Evolutionary conservation across 495 filamentous ascomycete genomes (phyloP).

Genomic region (Lepidopterella palustris): DNA sequence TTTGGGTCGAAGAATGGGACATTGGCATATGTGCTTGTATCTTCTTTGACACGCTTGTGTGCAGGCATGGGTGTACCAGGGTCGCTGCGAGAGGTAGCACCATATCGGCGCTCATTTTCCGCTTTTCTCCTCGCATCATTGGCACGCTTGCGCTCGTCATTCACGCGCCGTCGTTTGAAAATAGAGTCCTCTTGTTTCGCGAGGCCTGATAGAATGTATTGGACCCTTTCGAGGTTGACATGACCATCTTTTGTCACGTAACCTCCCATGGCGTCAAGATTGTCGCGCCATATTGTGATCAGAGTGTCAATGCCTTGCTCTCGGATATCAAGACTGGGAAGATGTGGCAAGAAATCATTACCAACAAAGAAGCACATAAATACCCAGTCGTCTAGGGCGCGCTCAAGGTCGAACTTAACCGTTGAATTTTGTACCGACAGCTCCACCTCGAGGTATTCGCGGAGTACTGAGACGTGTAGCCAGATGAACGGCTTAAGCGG

Average conservation of each 20-base stretch:
- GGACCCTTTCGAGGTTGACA: conserved; percentile 78
- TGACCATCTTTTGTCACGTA: conserved; percentile 93
- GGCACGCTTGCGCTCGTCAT: conserved; percentile 73
- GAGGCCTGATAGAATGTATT: conserved; percentile 80
- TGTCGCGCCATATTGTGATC: conserved; percentile 92
- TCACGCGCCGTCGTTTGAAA: conserved; percentile 74
- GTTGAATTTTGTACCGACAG: conserved; percentile 73
- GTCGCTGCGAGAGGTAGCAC: background rate
- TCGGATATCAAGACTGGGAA: conserved; percentile 92
- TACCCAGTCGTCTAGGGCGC: conserved; percentile 98
- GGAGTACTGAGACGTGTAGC: conserved; percentile 85
- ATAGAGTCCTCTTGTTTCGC: conserved; percentile 95
- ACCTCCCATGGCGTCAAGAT: conserved; percentile 82
- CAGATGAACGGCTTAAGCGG: conserved; percentile 89
- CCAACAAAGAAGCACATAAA: conserved; percentile 99
- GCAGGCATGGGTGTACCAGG: conserved; percentile 1
- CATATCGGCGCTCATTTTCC: conserved; percentile 49
- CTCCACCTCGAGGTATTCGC: conserved; percentile 90
- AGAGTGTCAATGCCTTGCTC: conserved; percentile 96
- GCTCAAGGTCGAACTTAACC: conserved; percentile 81
- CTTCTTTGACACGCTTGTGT: conserved; percentile 21
- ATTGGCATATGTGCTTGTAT: conserved; percentile 24
- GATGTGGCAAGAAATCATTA: conserved; percentile 96
- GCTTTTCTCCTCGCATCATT: conserved; percentile 71
- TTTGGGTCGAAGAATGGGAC: conserved; percentile 54